These are phyloP conservation scores for Ajuga chamaepitys DNA, from an alignment of 257 asterid genomes.

Conservation along the genomic window DNA sequence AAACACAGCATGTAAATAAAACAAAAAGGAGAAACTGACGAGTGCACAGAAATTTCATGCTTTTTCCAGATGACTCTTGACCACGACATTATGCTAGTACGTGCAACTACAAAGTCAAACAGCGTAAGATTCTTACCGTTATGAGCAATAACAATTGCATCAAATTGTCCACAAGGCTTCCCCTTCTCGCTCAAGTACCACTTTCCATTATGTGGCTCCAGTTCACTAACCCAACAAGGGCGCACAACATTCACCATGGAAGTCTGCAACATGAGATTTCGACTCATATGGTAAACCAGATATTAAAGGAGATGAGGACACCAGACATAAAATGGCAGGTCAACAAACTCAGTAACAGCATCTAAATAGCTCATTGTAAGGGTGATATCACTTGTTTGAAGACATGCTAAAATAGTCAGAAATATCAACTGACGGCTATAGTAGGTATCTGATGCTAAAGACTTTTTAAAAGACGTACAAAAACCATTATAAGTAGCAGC, in stretches of 20 bases:
- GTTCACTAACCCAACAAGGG: conserved; percentile 86
- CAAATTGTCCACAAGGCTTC: conserved; percentile 77
- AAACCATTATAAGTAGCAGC: no score
- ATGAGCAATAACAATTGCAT: conserved; percentile 89
- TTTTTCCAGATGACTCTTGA: no score
- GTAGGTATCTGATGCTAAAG: background rate
- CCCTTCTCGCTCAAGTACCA: conserved; percentile 93
- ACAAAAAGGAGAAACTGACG: conserved; percentile 2
- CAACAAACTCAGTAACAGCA: background rate
- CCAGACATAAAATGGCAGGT: conserved; percentile 4
- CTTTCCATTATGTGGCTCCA: conserved; percentile 77
- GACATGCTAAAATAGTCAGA: background rate
- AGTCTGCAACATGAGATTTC: conserved; percentile 41
- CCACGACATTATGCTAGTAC: no score
- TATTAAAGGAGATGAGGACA: conserved; percentile 7
- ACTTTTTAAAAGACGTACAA: no score
- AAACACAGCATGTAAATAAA: background rate
- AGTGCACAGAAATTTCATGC: background rate
- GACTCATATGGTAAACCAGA: conserved; percentile 9
- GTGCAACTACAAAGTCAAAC: conserved; percentile 6
- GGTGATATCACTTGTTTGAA: background rate
- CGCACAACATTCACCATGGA: conserved; percentile 63
- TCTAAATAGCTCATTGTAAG: background rate
- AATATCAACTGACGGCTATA: background rate
- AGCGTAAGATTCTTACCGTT: conserved; percentile 48